Evolutionary conservation across 2,329 filamentous ascomycete species (phyloP), one percentile per base, ranked within the genome.

Genomic region (Arachnopeziza araneosa): DNA sequence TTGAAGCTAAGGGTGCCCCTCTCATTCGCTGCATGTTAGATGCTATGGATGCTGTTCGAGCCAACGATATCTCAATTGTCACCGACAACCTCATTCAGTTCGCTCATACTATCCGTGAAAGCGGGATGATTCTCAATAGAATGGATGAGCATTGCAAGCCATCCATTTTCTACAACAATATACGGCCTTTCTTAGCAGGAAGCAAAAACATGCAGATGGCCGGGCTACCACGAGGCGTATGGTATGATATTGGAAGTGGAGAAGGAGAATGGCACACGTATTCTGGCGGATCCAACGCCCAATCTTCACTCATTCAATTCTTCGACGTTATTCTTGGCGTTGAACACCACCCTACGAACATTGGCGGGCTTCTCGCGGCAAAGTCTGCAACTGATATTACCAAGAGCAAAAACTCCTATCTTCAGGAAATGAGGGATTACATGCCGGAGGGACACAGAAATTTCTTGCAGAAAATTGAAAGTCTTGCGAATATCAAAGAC

Each of bases 71-170:
- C 61, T 72, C 74, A 1, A 78, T 79, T 1, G 86, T 96, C 48
- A 83, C 81, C 1, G 75, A 79, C 17, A 87, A 84, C 17, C 79
- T 97, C 0, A 79, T 84, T 22, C 77, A 80, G 1, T 83, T 96
- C 50, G 83, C 86, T 0, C 76, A 82, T 54, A 85, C 86, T 56
- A 82, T 97, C 26, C 82, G 87, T 54, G 83, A 87, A 57, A 80
- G 96, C 1, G 86, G 83, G 10, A 73, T 72, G 0, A 72, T 96
- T 0, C 78, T 97, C 1, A 82, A 88, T 62, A 83, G 90, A 53
- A 96, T 98, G 92, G 89, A 96, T 71, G 93, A 97, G 69, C 85
- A 84, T 63, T 97, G 93, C 72, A 87, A 93, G 62, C 92, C 93
- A 0, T 85, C 89, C 70, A 84, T 91, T 4, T 98, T 98, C 75